A percentile compares a stretch with the other conserved stretches of the same genome.
phyloP scores from a whole-genome alignment of 768 basidiomycete species.

The Mycena galopus region DNA sequence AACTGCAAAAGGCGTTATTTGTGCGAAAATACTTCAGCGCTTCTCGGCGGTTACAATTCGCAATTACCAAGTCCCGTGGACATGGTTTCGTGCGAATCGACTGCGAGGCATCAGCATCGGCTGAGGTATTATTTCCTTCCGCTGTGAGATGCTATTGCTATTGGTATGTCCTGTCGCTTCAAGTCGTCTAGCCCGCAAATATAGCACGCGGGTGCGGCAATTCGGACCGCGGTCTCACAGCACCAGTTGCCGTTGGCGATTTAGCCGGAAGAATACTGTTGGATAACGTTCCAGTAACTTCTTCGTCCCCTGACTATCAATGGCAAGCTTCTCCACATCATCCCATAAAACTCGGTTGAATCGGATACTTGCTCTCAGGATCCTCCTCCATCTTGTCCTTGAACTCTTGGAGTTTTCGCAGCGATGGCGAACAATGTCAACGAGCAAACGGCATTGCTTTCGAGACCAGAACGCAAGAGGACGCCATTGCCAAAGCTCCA shows the following conservation, averaged over 20 bases:
- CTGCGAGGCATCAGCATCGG: neutral
- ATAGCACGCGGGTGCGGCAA: no score
- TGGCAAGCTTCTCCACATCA: neutral
- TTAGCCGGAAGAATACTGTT: no score
- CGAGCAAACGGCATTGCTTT: slow-evolving; percentile 55
- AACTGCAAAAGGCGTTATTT: neutral
- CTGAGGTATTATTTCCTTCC: neutral
- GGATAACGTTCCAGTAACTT: no score
- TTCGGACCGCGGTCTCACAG: no score
- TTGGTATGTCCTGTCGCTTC: no score
- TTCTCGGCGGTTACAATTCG: neutral
- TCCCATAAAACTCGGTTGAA: slow-evolving; percentile 6
- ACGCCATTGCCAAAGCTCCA: slow-evolving; percentile 68
- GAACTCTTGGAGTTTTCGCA: neutral
- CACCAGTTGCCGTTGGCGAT: no score
- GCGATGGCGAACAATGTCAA: slow-evolving; percentile 39
- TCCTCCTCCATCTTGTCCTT: neutral
- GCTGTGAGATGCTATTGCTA: neutral
- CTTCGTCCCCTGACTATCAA: no score
- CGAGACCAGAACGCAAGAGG: slow-evolving; percentile 32
- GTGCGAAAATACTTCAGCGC: slow-evolving; percentile 33
- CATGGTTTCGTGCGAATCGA: neutral
- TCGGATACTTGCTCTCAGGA: neutral
- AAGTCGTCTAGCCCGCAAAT: no score
- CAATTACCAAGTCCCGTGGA: no score